These are phyloP conservation scores for Lagenaria siceraria DNA, from an alignment of 306 rosid species.

Conservation along the genomic window DNA sequence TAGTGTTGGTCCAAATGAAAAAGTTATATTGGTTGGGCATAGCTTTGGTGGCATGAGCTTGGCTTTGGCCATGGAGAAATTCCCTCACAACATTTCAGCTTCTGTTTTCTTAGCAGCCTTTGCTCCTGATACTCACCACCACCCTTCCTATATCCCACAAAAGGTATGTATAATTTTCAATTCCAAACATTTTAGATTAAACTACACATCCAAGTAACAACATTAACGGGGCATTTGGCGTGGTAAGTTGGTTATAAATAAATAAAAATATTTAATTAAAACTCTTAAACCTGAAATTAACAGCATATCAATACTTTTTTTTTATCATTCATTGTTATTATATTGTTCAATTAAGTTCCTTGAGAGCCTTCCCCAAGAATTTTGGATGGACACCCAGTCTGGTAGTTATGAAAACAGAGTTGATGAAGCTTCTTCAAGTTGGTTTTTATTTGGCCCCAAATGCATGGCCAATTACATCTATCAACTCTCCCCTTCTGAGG, in stretches of 20 bases:
- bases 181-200: no score
- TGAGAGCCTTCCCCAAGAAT: background rate
- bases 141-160: background rate
- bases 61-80: constrained; percentile 46
- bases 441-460: no score
- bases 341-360: background rate
- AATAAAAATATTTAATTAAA: no score
- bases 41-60: constrained; percentile 35
- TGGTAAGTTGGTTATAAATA: no score
- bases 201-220: no score
- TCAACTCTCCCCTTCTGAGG: constrained; percentile 1
- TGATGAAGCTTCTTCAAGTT: no score
- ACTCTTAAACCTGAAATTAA: no score
- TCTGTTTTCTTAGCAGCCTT: constrained; percentile 29
- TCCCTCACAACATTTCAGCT: constrained; percentile 32
- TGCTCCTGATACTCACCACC: constrained; percentile 23
- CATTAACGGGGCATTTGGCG: no score
- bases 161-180: background rate
- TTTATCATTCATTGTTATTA: background rate
- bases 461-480: background rate
- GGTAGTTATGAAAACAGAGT: background rate
- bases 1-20: constrained; percentile 19
- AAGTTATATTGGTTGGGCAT: constrained; percentile 46
- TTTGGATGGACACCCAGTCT: background rate
- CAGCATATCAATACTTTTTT: no score